Percentiles rank a stretch among this genome's conserved stretches.
Conservation (phyloP, 805 yeast species). For the Yarrowia osloensis region DNA sequence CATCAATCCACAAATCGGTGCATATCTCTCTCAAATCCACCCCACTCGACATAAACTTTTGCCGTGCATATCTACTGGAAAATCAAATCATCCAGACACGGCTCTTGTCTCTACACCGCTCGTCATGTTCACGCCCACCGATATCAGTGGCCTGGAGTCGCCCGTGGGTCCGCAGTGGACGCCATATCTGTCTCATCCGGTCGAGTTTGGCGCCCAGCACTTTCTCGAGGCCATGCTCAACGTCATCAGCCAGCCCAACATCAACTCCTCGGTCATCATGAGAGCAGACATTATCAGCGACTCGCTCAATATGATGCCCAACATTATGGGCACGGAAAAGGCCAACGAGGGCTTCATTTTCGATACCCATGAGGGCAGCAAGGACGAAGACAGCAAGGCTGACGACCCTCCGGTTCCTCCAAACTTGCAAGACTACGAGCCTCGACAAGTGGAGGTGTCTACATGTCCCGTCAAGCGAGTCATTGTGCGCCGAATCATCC, state of each 20-base stretch:
- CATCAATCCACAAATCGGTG: too few species aligned
- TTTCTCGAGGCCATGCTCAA: constrained; percentile 77
- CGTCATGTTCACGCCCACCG: constrained; percentile 36
- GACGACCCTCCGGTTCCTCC: neutral
- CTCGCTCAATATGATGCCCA: constrained; percentile 4
- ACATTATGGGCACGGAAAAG: constrained; percentile 10
- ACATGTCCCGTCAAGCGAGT: constrained; percentile 36
- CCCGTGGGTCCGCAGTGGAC: constrained; percentile 64
- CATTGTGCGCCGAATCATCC: constrained; percentile 83
- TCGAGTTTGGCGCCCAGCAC: constrained; percentile 55
- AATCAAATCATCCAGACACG: neutral
- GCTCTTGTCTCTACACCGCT: too few species aligned
- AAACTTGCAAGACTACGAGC: constrained; percentile 32
- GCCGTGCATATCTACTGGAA: neutral
- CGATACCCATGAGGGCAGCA: constrained; percentile 6
- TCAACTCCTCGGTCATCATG: constrained; percentile 86
- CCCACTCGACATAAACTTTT: too few species aligned
- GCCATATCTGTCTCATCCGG: constrained; percentile 53
- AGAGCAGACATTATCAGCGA: constrained; percentile 70
- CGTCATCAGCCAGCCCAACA: constrained; percentile 78
- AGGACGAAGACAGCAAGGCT: neutral
- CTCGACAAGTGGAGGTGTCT: constrained; percentile 32
- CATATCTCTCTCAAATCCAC: too few species aligned
- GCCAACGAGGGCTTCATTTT: constrained; percentile 18
- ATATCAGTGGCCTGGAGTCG: constrained; percentile 48